These are phyloP conservation scores for Plectranthus barbatus DNA, from an alignment of 257 asterid genomes.

Conservation along the genomic window DNA sequence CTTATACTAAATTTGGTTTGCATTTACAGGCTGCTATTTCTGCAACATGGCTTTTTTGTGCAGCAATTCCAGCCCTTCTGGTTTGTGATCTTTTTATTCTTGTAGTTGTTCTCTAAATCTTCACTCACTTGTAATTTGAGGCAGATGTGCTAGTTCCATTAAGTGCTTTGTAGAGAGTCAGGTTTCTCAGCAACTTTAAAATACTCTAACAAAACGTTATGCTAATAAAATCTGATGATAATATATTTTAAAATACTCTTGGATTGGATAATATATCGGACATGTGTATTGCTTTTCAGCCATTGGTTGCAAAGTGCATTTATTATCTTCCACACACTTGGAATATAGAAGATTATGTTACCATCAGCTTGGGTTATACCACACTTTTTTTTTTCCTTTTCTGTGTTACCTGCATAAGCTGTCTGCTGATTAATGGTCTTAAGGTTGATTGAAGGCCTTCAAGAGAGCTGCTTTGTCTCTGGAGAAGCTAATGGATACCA, in stretches of 20 bases:
- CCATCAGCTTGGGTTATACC: neutral
- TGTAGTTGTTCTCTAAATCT: neutral
- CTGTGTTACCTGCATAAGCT: constrained; percentile 5
- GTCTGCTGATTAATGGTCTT: constrained; percentile 1
- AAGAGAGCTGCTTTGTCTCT: constrained; percentile 73
- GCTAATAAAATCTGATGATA: neutral
- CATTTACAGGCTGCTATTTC: constrained; percentile 71
- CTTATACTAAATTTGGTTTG: constrained; percentile 10
- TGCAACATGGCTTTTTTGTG: constrained; percentile 77
- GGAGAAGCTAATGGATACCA: constrained; percentile 73
- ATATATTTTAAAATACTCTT: neutral
- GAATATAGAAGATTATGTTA: neutral
- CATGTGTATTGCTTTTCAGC: neutral
- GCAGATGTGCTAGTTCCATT: neutral
- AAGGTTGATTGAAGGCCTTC: constrained; percentile 52
- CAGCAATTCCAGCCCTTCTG: constrained; percentile 84
- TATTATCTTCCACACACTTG: neutral
- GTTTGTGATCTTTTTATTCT: constrained; percentile 27
- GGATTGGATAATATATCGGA: neutral
- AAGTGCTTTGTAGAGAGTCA: neutral
- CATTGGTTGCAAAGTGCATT: neutral
- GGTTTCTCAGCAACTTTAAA: neutral
- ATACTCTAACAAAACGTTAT: neutral
- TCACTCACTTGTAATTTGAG: neutral
- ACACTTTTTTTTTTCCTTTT: neutral